Percentiles rank a stretch among this genome's conserved stretches.
Conservation (phyloP, 2,329 filamentous ascomycete genomes). For the Emericellopsis atlantica region DNA sequence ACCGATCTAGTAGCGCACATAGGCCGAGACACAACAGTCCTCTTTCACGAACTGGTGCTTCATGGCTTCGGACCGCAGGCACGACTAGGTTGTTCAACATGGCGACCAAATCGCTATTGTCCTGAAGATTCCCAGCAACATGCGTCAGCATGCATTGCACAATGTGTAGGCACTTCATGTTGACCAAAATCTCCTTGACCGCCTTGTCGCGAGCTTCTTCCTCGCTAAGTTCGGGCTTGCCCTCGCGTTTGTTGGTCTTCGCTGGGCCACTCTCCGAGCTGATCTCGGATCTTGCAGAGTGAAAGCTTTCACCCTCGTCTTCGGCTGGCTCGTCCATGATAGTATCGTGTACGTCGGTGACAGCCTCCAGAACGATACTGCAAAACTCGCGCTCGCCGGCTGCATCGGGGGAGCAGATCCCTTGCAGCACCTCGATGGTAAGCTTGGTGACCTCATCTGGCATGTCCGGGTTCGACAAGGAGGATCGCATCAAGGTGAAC, state of each 20-base stretch:
- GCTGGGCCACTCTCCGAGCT: slow-evolving; percentile 51
- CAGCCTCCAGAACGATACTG: slow-evolving; percentile 77
- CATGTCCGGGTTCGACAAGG: slow-evolving; percentile 72
- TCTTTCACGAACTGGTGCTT: slow-evolving; percentile 82
- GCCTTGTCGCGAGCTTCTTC: slow-evolving; percentile 63
- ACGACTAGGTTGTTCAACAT: slow-evolving; percentile 97
- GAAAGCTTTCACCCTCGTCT: slow-evolving; percentile 62
- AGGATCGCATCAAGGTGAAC: slow-evolving; percentile 81
- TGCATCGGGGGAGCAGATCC: slow-evolving; percentile 64
- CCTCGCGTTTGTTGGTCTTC: slow-evolving; percentile 27
- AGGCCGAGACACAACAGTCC: slow-evolving; percentile 83
- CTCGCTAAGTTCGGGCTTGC: slow-evolving; percentile 35
- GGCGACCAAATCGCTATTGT: slow-evolving; percentile 84
- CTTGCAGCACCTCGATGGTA: slow-evolving; percentile 66
- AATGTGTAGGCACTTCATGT: slow-evolving; percentile 96
- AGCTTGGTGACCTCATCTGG: slow-evolving; percentile 90
- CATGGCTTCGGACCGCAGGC: slow-evolving; percentile 84
- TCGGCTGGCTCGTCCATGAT: slow-evolving; percentile 59
- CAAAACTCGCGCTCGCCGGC: slow-evolving; percentile 74
- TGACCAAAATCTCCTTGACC: slow-evolving; percentile 84
- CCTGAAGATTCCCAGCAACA: slow-evolving; percentile 74
- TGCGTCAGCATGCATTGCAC: slow-evolving; percentile 96
- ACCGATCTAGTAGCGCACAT: slow-evolving; percentile 82
- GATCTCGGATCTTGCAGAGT: slow-evolving; percentile 80
- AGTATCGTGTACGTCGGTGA: slow-evolving; percentile 92